These are phyloP conservation scores for Potentilla sterilis DNA, from an alignment of 306 rosid species.

Conservation along the genomic window DNA sequence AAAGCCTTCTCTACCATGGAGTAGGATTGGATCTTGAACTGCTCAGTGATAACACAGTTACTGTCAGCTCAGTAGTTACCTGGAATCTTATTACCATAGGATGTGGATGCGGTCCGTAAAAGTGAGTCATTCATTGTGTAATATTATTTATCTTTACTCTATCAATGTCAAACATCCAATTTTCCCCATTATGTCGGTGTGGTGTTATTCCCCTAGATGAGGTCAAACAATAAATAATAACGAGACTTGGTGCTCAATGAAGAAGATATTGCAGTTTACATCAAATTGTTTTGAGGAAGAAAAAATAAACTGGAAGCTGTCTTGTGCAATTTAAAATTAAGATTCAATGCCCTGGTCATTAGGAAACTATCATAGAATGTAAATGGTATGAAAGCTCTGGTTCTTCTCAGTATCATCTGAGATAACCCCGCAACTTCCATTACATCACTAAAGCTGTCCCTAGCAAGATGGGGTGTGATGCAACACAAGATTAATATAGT, in stretches of 20 bases:
- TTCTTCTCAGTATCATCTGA: not conserved
- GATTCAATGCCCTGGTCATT: not conserved
- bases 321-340: not conserved
- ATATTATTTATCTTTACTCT: too few species aligned
- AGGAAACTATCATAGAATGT: not conserved
- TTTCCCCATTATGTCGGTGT: too few species aligned
- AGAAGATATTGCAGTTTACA: not conserved
- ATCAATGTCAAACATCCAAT: too few species aligned
- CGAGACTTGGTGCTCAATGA: slow-evolving; percentile 3
- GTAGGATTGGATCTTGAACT: too few species aligned
- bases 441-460: not conserved
- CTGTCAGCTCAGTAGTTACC: too few species aligned
- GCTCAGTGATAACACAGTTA: too few species aligned
- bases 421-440: not conserved
- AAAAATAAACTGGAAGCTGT: not conserved
- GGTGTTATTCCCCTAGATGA: too few species aligned
- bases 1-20: too few species aligned
- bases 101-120: too few species aligned
- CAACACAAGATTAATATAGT: not conserved
- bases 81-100: too few species aligned
- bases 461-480: not conserved
- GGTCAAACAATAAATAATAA: not conserved
- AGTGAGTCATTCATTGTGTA: too few species aligned
- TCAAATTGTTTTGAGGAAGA: not conserved
- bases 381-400: not conserved